Conservation (phyloP, 306 rosid species). For the Trifolium pratense region DNA sequence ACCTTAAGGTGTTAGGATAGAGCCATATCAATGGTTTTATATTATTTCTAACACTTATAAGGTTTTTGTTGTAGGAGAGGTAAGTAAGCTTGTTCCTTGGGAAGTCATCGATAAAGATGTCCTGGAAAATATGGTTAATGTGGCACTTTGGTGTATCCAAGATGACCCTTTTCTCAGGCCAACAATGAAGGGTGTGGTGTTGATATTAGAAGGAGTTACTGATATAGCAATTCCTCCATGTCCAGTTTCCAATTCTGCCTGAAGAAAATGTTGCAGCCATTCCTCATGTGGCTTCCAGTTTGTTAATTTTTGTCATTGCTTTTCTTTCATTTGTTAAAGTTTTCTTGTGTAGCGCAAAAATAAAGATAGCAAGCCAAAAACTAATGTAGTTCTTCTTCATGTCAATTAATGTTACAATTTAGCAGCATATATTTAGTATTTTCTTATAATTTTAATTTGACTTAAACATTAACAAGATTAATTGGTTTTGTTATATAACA, state of each 20-base stretch:
- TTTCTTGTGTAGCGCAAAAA: not conserved
- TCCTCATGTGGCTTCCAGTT: not conserved
- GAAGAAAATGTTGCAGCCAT: not conserved
- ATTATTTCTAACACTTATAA: no score
- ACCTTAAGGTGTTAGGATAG: no score
- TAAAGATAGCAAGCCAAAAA: not conserved
- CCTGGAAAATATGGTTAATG: constrained; percentile 46
- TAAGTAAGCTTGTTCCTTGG: constrained; percentile 39
- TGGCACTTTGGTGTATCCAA: constrained; percentile 52
- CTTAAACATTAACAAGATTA: not conserved
- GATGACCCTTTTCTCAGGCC: constrained; percentile 51
- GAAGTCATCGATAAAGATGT: constrained; percentile 19
- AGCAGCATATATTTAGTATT: not conserved
- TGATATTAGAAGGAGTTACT: constrained; percentile 47
- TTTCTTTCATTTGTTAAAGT: not conserved
- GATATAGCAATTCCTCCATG: constrained; percentile 51
- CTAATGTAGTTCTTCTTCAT: not conserved
- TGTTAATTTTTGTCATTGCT: not conserved
- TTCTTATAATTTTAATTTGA: not conserved
- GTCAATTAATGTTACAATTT: not conserved
- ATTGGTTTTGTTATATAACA: no score
- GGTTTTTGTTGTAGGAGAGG: constrained; percentile 33
- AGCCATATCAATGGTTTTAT: no score
- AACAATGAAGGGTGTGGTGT: constrained; percentile 50
- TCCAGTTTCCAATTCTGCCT: constrained; percentile 36